Evolutionary conservation across 768 basidiomycete genomes (phyloP).

Genomic region (Atractiella rhizophila): DNA sequence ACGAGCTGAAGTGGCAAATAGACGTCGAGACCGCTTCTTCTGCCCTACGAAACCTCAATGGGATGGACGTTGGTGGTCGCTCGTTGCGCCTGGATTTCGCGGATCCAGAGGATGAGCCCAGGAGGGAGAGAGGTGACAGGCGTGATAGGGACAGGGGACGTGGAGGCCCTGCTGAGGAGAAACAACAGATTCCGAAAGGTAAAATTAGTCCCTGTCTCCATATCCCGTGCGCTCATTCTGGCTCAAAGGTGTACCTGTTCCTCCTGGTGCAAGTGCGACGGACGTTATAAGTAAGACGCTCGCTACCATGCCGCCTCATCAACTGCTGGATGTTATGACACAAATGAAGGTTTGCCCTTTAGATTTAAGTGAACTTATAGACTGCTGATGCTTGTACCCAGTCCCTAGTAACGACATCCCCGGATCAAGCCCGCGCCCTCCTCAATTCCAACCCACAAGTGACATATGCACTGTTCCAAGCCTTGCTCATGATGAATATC

Average conservation of each 20-base stretch:
- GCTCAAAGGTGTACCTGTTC: constrained; percentile 50
- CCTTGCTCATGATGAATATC: constrained; percentile 72
- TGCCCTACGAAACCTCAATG: constrained; percentile 87
- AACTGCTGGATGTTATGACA: constrained; percentile 78
- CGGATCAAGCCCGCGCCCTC: constrained; percentile 60
- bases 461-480: constrained; percentile 87
- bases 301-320: constrained; percentile 53
- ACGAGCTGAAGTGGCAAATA: constrained; percentile 13
- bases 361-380: neutral
- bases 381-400: constrained; percentile 20
- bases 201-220: constrained; percentile 2
- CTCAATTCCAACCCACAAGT: constrained; percentile 70
- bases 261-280: constrained; percentile 41
- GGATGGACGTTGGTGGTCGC: constrained; percentile 70
- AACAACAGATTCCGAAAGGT: neutral
- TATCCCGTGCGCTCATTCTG: constrained; percentile 30
- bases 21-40: constrained; percentile 90
- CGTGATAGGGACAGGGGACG: constrained; percentile 26
- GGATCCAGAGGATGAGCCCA: constrained; percentile 72
- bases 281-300: constrained; percentile 69
- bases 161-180: constrained; percentile 9
- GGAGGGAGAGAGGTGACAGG: constrained; percentile 64
- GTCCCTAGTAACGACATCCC: constrained; percentile 76
- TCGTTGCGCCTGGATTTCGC: constrained; percentile 82
- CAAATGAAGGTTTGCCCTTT: constrained; percentile 61